Evolutionary conservation across 371 early-diverging fungal species (phyloP).

Genomic region (Basidiobolus meristosporus): DNA sequence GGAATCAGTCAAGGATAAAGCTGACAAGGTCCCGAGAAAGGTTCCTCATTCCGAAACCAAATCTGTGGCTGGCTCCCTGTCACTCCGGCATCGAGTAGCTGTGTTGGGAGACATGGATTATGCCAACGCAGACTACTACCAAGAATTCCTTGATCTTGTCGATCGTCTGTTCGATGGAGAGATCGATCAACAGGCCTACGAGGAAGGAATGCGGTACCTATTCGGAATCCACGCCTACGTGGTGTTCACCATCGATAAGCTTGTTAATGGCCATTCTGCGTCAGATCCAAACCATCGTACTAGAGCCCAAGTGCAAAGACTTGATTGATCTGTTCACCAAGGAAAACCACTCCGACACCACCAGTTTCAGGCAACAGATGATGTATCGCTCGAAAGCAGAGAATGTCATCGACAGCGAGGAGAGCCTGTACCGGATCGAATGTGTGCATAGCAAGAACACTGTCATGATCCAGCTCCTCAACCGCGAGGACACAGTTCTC

Average conservation of each 20-base stretch:
- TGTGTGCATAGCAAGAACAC: slow-evolving; percentile 31
- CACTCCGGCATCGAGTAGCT: neutral
- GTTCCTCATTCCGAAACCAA: neutral
- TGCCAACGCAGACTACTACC: slow-evolving; percentile 36
- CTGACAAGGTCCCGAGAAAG: slow-evolving; percentile 13
- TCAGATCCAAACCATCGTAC: slow-evolving; percentile 36
- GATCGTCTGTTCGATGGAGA: slow-evolving; percentile 62
- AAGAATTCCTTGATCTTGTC: slow-evolving; percentile 50
- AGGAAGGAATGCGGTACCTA: slow-evolving; percentile 73
- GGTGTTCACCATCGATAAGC: slow-evolving; percentile 74
- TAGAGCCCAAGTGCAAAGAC: slow-evolving; percentile 28
- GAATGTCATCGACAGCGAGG: slow-evolving; percentile 51
- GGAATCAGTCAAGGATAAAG: slow-evolving; percentile 47
- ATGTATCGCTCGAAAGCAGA: slow-evolving; percentile 74
- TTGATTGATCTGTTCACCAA: slow-evolving; percentile 36
- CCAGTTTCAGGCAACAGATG: slow-evolving; percentile 41
- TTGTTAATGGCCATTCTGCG: slow-evolving; percentile 56
- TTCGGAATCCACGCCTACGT: slow-evolving; percentile 75
- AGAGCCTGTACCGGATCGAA: slow-evolving; percentile 68
- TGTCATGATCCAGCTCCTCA: neutral
- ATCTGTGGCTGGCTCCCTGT: slow-evolving; percentile 28
- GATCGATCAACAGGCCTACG: slow-evolving; percentile 70
- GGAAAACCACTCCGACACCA: slow-evolving; percentile 22
- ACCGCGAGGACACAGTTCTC: slow-evolving; percentile 36
- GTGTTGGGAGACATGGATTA: neutral